phyloP scores from a whole-genome alignment of 257 asterid genomes.

The Ilex asprella region DNA sequence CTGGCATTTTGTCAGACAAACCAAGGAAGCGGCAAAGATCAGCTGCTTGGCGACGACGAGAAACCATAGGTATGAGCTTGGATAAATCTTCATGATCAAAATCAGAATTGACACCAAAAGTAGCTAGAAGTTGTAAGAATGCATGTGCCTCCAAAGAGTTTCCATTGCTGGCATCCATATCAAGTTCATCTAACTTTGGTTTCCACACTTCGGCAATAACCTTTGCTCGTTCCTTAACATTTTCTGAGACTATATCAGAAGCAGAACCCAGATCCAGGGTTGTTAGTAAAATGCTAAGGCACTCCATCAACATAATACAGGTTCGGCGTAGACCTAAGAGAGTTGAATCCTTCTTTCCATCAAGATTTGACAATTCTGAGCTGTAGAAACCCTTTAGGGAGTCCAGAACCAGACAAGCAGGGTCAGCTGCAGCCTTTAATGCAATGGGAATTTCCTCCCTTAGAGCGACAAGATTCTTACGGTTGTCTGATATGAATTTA shows the following conservation, averaged over 20 bases:
- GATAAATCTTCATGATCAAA: conserved; percentile 72
- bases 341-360: conserved; percentile 73
- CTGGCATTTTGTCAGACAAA: conserved; percentile 91
- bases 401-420: conserved; percentile 76
- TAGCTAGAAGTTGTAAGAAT: conserved; percentile 86
- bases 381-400: conserved; percentile 86
- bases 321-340: conserved; percentile 88
- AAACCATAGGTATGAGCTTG: conserved; percentile 93
- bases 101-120: conserved; percentile 75
- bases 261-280: conserved; percentile 35
- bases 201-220: conserved; percentile 91
- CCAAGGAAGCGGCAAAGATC: conserved; percentile 95
- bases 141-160: conserved; percentile 99
- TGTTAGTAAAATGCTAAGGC: conserved; percentile 59
- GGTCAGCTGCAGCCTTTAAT: conserved; percentile 63
- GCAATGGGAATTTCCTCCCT: conserved; percentile 90
- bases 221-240: conserved; percentile 71
- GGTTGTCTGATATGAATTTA: conserved; percentile 90
- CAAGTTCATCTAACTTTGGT: conserved; percentile 83
- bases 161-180: conserved; percentile 89
- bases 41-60: conserved; percentile 97
- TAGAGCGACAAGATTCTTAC: conserved; percentile 75
- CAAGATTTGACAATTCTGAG: conserved; percentile 39
- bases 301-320: conserved; percentile 95
- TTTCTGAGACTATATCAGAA: conserved; percentile 41